Percentiles rank a stretch among this genome's conserved stretches.
Conservation (phyloP, 2,329 filamentous ascomycete species). For the Aspergillus sp. region DNA sequence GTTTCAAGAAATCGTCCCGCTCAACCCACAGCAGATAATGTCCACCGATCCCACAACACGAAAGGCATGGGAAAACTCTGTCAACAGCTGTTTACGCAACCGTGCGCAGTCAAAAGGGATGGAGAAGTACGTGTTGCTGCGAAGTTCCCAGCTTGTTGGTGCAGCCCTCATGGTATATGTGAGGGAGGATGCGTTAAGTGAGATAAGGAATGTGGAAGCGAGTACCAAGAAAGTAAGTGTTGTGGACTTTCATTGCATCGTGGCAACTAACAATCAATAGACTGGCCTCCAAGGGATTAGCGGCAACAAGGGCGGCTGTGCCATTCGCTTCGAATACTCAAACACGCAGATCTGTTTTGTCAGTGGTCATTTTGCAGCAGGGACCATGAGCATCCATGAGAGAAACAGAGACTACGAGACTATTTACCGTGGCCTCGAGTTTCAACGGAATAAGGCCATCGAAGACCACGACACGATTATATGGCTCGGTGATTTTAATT, state of each 20-base stretch:
- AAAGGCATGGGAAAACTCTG: conserved; percentile 75
- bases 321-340: conserved; percentile 88
- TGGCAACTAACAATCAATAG: conserved; percentile 30
- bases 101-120: conserved; percentile 56
- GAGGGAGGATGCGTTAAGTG: conserved; percentile 61
- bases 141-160: conserved; percentile 89
- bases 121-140: conserved; percentile 77
- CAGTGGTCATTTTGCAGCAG: conserved; percentile 90
- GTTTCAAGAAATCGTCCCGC: conserved; percentile 96
- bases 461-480: conserved; percentile 86
- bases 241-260: background rate
- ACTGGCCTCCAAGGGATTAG: conserved; percentile 92
- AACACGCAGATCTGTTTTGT: conserved; percentile 91
- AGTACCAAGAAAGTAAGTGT: conserved; percentile 68
- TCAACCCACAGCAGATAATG: conserved; percentile 98
- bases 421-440: conserved; percentile 76
- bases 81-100: conserved; percentile 66
- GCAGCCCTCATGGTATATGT: conserved; percentile 90
- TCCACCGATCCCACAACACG: conserved; percentile 85
- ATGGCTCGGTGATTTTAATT: conserved; percentile 98
- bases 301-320: conserved; percentile 95
- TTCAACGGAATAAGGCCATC: conserved; percentile 83
- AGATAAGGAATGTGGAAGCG: conserved; percentile 95
- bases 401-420: conserved; percentile 86
- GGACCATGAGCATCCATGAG: conserved; percentile 94